phyloP scores from a whole-genome alignment of 1,139 yeast genomes.

The Diutina rugosa region DNA sequence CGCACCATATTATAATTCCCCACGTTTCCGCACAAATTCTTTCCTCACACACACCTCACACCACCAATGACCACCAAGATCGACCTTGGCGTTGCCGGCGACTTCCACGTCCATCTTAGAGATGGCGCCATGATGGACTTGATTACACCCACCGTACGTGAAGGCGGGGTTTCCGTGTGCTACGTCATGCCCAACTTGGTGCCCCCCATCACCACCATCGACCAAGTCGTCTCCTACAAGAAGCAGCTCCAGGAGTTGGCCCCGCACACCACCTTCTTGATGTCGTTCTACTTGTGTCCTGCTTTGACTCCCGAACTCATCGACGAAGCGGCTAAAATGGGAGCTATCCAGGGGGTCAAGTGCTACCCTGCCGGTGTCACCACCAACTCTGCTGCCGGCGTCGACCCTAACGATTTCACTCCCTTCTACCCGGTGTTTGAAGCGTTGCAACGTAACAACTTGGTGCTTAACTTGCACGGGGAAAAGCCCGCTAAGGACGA shows the following conservation, averaged over 20 bases:
- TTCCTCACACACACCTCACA: too few relatives aligned
- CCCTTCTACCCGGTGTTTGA: constrained; percentile 80
- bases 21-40: background rate
- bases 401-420: constrained; percentile 81
- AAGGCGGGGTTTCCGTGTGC: constrained; percentile 85
- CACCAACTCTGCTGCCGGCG: constrained; percentile 89
- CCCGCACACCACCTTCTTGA: constrained; percentile 76
- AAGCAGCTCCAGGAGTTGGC: constrained; percentile 48
- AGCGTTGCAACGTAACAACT: constrained; percentile 67
- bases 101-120: constrained; percentile 91
- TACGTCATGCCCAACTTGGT: constrained; percentile 93
- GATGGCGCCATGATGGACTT: constrained; percentile 89
- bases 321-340: constrained; percentile 59
- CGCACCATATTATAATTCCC: background rate
- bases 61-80: constrained; percentile 16
- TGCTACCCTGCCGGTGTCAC: constrained; percentile 99
- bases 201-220: constrained; percentile 83
- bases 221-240: constrained; percentile 62
- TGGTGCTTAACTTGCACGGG: constrained; percentile 85
- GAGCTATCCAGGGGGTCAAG: constrained; percentile 73
- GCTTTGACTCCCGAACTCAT: constrained; percentile 79
- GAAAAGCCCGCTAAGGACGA: constrained; percentile 51
- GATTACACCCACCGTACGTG: constrained; percentile 78
- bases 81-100: constrained; percentile 78
- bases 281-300: constrained; percentile 75